Percentiles rank a stretch among this genome's conserved stretches.
These are phyloP conservation scores for Orbilia javanica DNA, from an alignment of 2,329 filamentous ascomycete species.

Conservation along the genomic window DNA sequence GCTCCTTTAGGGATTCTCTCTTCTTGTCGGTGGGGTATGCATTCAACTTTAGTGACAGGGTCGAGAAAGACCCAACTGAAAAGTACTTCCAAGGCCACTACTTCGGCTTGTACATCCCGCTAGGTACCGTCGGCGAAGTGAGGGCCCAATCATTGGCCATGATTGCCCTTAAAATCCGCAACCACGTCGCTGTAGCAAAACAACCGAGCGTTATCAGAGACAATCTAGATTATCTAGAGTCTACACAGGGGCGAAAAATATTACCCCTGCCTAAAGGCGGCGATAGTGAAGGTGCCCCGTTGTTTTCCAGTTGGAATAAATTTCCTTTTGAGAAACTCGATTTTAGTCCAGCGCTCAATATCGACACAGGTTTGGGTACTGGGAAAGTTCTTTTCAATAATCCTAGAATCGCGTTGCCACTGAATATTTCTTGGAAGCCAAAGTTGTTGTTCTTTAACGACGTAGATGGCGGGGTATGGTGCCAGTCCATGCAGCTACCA, in stretches of 20 bases:
- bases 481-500: slow-evolving; percentile 35
- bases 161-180: slow-evolving; percentile 18
- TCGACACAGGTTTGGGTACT: not conserved
- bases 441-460: slow-evolving; percentile 36
- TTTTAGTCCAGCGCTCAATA: slow-evolving; percentile 20
- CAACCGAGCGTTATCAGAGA: slow-evolving; percentile 36
- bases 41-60: slow-evolving; percentile 36
- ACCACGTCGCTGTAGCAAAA: slow-evolving; percentile 16
- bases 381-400: slow-evolving; percentile 34
- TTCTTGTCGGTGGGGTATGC: slow-evolving; percentile 36
- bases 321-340: slow-evolving; percentile 38
- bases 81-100: slow-evolving; percentile 47
- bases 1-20: slow-evolving; percentile 9
- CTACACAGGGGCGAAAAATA: slow-evolving; percentile 29
- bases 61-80: slow-evolving; percentile 4
- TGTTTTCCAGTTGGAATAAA: slow-evolving; percentile 35
- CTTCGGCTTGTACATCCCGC: slow-evolving; percentile 30
- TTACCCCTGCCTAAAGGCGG: slow-evolving; percentile 26
- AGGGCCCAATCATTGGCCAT: slow-evolving; percentile 24
- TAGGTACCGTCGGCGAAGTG: slow-evolving; percentile 37
- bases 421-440: slow-evolving; percentile 38
- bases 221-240: slow-evolving; percentile 40
- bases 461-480: slow-evolving; percentile 33
- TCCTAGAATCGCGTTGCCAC: slow-evolving; percentile 27
- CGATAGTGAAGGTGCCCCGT: slow-evolving; percentile 24